Evolutionary conservation across 192 early-diverging fungal genomes (phyloP), one percentile per base, ranked within the genome.

Genomic region (Coemansia sp.): DNA sequence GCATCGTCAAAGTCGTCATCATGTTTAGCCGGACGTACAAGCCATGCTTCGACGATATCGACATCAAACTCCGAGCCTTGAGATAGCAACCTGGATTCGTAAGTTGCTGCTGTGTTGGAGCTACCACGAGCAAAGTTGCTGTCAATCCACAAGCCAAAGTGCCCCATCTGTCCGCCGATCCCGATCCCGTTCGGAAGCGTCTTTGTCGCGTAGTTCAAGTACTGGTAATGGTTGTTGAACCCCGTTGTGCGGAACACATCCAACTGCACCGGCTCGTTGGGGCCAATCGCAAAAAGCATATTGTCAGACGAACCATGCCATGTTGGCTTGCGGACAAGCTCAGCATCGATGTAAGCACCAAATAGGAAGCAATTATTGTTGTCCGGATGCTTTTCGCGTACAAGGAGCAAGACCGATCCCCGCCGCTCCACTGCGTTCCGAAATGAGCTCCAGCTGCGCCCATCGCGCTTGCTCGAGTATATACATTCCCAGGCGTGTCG

Each of bases 151-250:
- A 93, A 52, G 3, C 89, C 89, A 71, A 84, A 87, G 66, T 91
- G 89, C 5, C 84, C 86, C 58, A 91, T 63, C 59, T 93, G 91
- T 9, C 91, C 91, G 30, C 91, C 91, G 66, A 90, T 84, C 3
- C 89, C 91, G 30, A 91, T 71, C 0, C 87, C 91, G 68, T 93
- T 93, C 0, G 89, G 85, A 49, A 93, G 68, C 7, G 86, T 89
- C 75, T 93, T 86, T 29, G 83, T 89, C 0, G 86, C 90, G 49
- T 83, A 90, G 63, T 89, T 89, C 28, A 93, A 60, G 65, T 93
- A 93, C 57, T 91, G 89, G 60, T 85, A 93, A 67, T 93, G 83
- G 46, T 75, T 62, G 72, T 93, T 93, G 48, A 78, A 78, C 16
- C 85, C 73, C 4, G 67, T 75, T 3, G 78, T 72, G 15, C 68